A percentile compares a stretch with the other conserved stretches of the same genome.
phyloP scores from a whole-genome alignment of 352 stramenopile genomes.

The Globisporangium camurandrum region DNA sequence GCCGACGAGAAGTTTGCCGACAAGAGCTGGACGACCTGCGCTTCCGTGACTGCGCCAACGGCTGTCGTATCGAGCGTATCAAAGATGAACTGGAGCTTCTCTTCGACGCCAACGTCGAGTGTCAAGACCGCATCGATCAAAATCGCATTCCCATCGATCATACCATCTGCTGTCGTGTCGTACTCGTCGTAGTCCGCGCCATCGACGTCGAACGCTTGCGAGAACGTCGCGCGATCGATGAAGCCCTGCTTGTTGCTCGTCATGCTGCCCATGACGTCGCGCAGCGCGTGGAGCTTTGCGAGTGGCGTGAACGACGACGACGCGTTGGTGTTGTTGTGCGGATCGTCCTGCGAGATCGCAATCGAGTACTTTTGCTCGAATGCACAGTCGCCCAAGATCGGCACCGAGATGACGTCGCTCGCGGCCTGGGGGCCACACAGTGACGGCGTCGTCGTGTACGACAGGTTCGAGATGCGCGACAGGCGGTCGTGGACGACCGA shows the following conservation, averaged over 20 bases:
- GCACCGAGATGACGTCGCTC: constrained; percentile 48
- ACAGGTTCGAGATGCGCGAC: constrained; percentile 43
- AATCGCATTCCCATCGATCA: constrained; percentile 69
- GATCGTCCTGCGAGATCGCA: constrained; percentile 49
- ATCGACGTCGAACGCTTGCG: constrained; percentile 60
- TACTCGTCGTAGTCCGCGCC: constrained; percentile 50
- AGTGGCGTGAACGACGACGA: constrained; percentile 28
- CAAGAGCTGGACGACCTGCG: constrained; percentile 58
- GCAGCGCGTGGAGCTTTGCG: constrained; percentile 55
- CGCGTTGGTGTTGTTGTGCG: no score
- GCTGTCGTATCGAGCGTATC: constrained; percentile 63
- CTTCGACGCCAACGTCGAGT: constrained; percentile 57
- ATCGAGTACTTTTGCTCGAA: constrained; percentile 66
- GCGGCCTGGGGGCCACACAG: constrained; percentile 17
- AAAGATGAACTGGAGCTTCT: constrained; percentile 82
- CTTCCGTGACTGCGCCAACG: constrained; percentile 40
- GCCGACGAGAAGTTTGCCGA: constrained; percentile 66
- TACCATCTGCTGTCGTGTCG: constrained; percentile 31
- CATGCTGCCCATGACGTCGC: constrained; percentile 70
- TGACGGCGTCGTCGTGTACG: constrained; percentile 52
- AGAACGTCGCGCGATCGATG: constrained; percentile 73
- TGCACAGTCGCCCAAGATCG: constrained; percentile 56
- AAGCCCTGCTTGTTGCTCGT: constrained; percentile 48
- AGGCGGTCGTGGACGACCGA: constrained; percentile 47
- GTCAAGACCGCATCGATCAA: constrained; percentile 79